A percentile compares a stretch with the other conserved stretches of the same genome.
These are phyloP conservation scores for Ochromonadaceae sp. DNA, from an alignment of 352 stramenopile species.

Conservation along the genomic window DNA sequence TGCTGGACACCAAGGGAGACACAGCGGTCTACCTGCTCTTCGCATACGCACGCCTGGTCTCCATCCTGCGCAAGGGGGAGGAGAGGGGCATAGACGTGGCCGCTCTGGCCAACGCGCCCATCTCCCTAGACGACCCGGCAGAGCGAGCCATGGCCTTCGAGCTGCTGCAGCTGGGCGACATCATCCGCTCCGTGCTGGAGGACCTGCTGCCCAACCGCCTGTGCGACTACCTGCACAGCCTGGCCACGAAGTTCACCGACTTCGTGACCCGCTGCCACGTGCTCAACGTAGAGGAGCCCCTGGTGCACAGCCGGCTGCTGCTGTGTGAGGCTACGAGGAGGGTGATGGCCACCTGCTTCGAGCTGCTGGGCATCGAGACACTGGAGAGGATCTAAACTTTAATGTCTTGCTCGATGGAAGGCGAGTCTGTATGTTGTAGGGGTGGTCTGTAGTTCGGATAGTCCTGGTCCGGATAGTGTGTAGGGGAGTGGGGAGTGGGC, in stretches of 20 bases:
- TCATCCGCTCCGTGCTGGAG: slow-evolving; percentile 73
- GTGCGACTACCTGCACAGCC: slow-evolving; percentile 93
- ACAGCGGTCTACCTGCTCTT: slow-evolving; percentile 99
- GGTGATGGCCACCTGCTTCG: slow-evolving; percentile 82
- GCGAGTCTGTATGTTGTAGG: too few species aligned
- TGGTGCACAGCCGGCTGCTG: slow-evolving; percentile 87
- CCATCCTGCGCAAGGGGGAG: slow-evolving; percentile 78
- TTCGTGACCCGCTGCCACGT: slow-evolving; percentile 97
- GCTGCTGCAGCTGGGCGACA: slow-evolving; percentile 85
- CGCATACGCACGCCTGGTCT: slow-evolving; percentile 88
- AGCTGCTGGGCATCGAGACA: slow-evolving; percentile 74
- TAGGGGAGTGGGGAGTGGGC: too few species aligned
- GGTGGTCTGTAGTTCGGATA: too few species aligned
- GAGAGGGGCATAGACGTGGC: slow-evolving; percentile 43
- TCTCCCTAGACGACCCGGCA: slow-evolving; percentile 39
- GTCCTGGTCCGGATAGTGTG: too few species aligned
- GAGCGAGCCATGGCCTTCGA: slow-evolving; percentile 70
- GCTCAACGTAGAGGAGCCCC: slow-evolving; percentile 54
- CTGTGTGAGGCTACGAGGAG: slow-evolving; percentile 84
- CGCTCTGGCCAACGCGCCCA: slow-evolving; percentile 45
- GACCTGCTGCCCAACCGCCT: slow-evolving; percentile 92
- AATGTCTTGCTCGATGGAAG: too few species aligned
- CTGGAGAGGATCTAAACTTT: slow-evolving; percentile 75
- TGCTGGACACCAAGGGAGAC: slow-evolving; percentile 97
- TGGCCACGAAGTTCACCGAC: slow-evolving; percentile 86